A percentile compares a stretch with the other conserved stretches of the same genome.
phyloP scores from a whole-genome alignment of 768 basidiomycete species.

The Porpolomopsis calyptriformis region DNA sequence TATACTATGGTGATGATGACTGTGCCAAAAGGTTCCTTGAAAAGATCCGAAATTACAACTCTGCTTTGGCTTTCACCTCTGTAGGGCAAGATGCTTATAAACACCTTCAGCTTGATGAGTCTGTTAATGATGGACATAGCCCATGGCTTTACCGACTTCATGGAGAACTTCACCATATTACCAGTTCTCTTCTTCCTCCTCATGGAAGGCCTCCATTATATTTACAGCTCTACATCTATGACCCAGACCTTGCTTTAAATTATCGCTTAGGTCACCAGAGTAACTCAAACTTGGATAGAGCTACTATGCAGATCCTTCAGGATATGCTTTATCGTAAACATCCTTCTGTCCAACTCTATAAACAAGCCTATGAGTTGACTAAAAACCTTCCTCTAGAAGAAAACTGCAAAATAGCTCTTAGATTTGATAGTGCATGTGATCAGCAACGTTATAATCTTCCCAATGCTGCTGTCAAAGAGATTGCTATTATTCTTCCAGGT shows the following conservation, averaged over 20 bases:
- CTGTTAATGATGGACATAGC: slow-evolving; percentile 16
- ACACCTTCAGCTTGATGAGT: slow-evolving; percentile 19
- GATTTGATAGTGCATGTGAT: slow-evolving; percentile 18
- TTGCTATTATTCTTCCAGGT: slow-evolving; percentile 33
- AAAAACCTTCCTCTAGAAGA: background rate
- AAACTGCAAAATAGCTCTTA: slow-evolving; percentile 6
- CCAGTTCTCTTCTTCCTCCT: slow-evolving; percentile 22
- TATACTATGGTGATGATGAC: slow-evolving; percentile 11
- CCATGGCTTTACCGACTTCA: slow-evolving; percentile 21
- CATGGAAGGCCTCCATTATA: slow-evolving; percentile 15
- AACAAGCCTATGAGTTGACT: slow-evolving; percentile 17
- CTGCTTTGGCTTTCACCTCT: slow-evolving; percentile 25
- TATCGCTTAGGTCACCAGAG: slow-evolving; percentile 8
- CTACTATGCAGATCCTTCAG: slow-evolving; percentile 15
- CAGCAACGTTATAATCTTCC: slow-evolving; percentile 33
- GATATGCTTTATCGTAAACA: slow-evolving; percentile 10
- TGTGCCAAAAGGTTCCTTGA: slow-evolving; percentile 17
- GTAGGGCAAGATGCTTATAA: slow-evolving; percentile 19
- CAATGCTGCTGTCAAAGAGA: slow-evolving; percentile 24
- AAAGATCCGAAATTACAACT: slow-evolving; percentile 26
- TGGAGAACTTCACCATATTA: slow-evolving; percentile 22
- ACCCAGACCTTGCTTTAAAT: slow-evolving; percentile 21
- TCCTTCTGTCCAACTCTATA: slow-evolving; percentile 13
- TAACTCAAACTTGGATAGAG: slow-evolving; percentile 5
- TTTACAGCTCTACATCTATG: slow-evolving; percentile 32